phyloP scores from a whole-genome alignment of 2,329 filamentous ascomycete species.

The Curvularia hawaiiensis region DNA sequence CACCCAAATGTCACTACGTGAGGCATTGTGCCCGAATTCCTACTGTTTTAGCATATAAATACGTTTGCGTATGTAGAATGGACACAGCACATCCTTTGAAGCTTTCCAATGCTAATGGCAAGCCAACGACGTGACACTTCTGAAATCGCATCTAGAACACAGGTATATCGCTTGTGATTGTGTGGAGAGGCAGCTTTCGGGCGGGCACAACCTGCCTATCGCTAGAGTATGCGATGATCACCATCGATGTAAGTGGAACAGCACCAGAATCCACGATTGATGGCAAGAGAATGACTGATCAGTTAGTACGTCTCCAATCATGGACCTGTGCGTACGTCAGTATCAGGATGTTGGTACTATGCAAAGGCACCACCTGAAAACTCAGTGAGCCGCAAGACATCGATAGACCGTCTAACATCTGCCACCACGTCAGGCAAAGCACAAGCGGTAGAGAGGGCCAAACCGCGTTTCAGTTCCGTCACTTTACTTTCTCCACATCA shows the following conservation, averaged over 20 bases:
- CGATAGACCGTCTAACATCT: conserved; percentile 8
- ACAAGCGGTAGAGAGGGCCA: conserved; percentile 14
- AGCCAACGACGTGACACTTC: neutral
- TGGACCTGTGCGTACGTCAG: neutral
- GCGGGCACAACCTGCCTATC: neutral
- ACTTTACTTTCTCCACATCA: conserved; percentile 10
- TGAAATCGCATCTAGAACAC: neutral
- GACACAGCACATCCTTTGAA: neutral
- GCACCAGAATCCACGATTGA: neutral
- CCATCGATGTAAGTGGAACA: neutral
- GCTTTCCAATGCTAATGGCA: neutral
- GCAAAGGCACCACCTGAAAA: neutral
- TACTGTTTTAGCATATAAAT: neutral
- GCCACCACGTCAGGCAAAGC: conserved; percentile 21
- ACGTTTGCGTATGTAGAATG: neutral
- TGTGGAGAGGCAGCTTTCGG: neutral
- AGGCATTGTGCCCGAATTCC: neutral
- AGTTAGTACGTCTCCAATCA: neutral
- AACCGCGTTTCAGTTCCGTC: conserved; percentile 14
- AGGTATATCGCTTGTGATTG: neutral
- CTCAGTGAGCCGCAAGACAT: neutral
- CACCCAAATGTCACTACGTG: neutral
- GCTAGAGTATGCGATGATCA: neutral
- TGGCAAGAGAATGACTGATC: neutral
- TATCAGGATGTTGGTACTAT: neutral